Conservation (phyloP, 768 basidiomycete species). For the Boletus rex-veris region DNA sequence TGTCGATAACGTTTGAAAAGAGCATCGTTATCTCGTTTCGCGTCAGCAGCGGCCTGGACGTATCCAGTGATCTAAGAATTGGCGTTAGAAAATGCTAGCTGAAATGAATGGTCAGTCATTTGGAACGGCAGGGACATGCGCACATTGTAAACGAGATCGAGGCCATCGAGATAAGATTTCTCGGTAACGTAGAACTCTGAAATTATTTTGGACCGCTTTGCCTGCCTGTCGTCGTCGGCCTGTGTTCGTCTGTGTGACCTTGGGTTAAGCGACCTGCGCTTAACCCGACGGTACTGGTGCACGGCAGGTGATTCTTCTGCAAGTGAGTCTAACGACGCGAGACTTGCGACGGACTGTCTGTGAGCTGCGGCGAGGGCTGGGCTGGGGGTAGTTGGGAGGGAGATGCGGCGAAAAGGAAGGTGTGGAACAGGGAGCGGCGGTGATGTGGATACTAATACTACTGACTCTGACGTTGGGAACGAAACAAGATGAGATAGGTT, state of each 20-base stretch:
- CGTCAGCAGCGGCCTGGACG: conserved; percentile 61
- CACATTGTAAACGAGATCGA: conserved; percentile 80
- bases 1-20: conserved; percentile 88
- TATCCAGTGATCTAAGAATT: conserved; percentile 72
- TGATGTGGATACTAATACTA: conserved; percentile 5
- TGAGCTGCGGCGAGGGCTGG: conserved; percentile 34
- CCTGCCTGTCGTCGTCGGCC: conserved; percentile 45
- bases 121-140: conserved; percentile 22
- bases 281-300: conserved; percentile 30
- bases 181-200: conserved; percentile 82
- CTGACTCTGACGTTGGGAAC: conserved; percentile 32
- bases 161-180: conserved; percentile 72
- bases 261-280: conserved; percentile 35
- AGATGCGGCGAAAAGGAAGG: conserved; percentile 63
- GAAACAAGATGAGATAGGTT: conserved; percentile 21
- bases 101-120: background rate
- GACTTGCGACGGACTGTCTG: conserved; percentile 64
- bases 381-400: conserved; percentile 52
- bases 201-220: conserved; percentile 67
- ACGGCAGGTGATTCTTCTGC: conserved; percentile 42
- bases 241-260: conserved; percentile 34
- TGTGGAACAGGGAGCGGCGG: conserved; percentile 41
- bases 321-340: conserved; percentile 71
- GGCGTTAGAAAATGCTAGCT: conserved; percentile 79
- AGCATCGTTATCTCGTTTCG: conserved; percentile 66